Conservation (phyloP, 2,329 filamentous ascomycete genomes). For the Monosporascus cannonballus region DNA sequence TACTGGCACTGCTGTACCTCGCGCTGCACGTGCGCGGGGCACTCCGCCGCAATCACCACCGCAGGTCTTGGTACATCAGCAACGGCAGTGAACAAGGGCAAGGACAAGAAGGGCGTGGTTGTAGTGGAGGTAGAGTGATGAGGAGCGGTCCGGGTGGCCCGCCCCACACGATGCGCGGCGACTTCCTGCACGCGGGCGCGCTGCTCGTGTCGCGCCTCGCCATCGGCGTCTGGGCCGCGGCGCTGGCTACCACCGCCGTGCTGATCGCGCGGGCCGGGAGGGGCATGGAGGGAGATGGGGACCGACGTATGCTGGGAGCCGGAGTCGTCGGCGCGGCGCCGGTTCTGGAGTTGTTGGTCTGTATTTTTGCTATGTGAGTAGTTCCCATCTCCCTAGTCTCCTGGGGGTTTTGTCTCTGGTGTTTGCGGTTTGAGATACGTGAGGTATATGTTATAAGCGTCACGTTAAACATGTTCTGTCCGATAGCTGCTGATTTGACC, state of each 20-base stretch:
- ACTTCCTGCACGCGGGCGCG: conserved; percentile 24
- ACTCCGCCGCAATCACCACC: neutral
- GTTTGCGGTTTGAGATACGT: no score
- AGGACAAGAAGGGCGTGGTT: neutral
- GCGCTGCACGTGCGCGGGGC: conserved; percentile 24
- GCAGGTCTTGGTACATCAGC: neutral
- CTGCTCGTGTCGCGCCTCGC: conserved; percentile 23
- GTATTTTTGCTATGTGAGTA: conserved; percentile 25
- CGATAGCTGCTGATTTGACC: neutral
- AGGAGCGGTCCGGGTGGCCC: conserved; percentile 15
- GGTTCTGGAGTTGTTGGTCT: conserved; percentile 25
- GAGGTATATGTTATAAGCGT: no score
- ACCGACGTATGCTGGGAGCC: neutral
- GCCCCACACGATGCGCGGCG: conserved; percentile 19
- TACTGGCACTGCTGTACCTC: conserved; percentile 21
- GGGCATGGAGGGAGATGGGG: neutral
- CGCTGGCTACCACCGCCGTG: conserved; percentile 23
- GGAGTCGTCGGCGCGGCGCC: conserved; percentile 21
- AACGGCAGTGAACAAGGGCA: neutral
- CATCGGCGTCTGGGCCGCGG: conserved; percentile 24
- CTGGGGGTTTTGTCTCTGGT: no score
- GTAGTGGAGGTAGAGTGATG: conserved; percentile 7
- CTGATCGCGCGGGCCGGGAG: conserved; percentile 15
- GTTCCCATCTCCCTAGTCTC: neutral
- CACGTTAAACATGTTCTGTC: no score